Evolutionary conservation across 306 rosid genomes (phyloP), one percentile per base, ranked within the genome.

Genomic region (Cucumis melo): DNA sequence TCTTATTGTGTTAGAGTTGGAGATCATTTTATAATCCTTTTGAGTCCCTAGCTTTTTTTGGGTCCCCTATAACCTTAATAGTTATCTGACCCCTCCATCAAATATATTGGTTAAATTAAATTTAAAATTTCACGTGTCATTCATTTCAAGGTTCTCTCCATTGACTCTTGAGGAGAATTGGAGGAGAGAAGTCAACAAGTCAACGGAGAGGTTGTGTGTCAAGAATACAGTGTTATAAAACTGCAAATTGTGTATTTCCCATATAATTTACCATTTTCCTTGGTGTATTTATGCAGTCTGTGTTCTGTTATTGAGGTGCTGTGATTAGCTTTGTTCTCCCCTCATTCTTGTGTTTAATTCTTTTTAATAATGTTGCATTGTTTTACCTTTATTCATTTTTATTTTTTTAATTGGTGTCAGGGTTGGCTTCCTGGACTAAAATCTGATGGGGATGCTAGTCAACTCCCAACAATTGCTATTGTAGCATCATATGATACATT

Each of bases 401-500:
- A 15, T 27, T 12, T 36, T 74, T 81, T 74, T 63, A 27, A 67
- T 80, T 87, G 85, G 78, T 76, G 75, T 78, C 86, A 95, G 98
- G 99, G 99, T 82, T 95, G 99, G 99, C 84, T 95, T 89, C 87
- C 97, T 24, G 99, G 99, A 83, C 78, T 88, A 82, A 95, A 91
- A 87, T 77, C 87, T 39, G 98, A 89, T 75, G 97, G 90, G 74
- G 98, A 91, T 85, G 83, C 91, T 70, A 92, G 86, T 82, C 98
- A 95, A 63, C 91, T 90, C 76, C 99, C 99, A 54, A 95, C 99
- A 76, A 90, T 95, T 86, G 98, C 97, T 12, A 88, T 95, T 81
- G 98, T 95, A 67, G 99, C 99, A 80, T 95, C 98, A n/a, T 95
- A 90, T 71, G 99, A 95, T 83, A 92, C 98, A 32, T 92, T 95